These are phyloP conservation scores for Lentinus brumalis DNA, from an alignment of 768 basidiomycete species.

Conservation along the genomic window DNA sequence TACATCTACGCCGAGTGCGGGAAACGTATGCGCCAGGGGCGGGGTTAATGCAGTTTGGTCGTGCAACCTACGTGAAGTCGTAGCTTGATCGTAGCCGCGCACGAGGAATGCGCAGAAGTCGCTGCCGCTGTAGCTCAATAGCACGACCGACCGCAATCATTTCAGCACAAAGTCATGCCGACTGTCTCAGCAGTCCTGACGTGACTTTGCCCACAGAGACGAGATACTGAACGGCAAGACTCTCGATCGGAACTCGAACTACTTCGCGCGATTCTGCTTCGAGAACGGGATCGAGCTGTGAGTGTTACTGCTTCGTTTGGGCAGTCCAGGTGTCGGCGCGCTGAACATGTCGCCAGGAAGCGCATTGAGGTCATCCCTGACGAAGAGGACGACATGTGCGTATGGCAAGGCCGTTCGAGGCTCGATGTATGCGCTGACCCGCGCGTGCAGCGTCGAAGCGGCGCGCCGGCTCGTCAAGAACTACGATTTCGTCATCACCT, in stretches of 20 bases:
- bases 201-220: conserved; percentile 51
- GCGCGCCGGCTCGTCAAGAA: conserved; percentile 75
- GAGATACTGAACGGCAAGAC: conserved; percentile 95
- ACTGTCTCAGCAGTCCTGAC: neutral
- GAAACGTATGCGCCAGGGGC: too few relatives aligned
- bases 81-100: too few relatives aligned
- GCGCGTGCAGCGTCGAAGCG: conserved; percentile 68
- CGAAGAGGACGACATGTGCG: conserved; percentile 87
- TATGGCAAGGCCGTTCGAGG: conserved; percentile 3
- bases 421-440: neutral
- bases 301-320: conserved; percentile 15
- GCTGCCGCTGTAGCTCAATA: too few relatives aligned
- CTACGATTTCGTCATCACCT: conserved; percentile 91
- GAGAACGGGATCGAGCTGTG: conserved; percentile 84
- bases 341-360: conserved; percentile 48
- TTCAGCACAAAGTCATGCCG: too few relatives aligned
- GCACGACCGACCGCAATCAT: too few relatives aligned
- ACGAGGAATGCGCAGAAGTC: neutral
- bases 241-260: conserved; percentile 79
- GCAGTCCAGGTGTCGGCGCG: conserved; percentile 1
- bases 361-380: conserved; percentile 92
- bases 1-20: too few relatives aligned
- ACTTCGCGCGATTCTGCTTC: conserved; percentile 87
- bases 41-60: too few relatives aligned
- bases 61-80: neutral